phyloP scores from a whole-genome alignment of 2,329 filamentous ascomycete genomes.

The Pseudonectria buxi region DNA sequence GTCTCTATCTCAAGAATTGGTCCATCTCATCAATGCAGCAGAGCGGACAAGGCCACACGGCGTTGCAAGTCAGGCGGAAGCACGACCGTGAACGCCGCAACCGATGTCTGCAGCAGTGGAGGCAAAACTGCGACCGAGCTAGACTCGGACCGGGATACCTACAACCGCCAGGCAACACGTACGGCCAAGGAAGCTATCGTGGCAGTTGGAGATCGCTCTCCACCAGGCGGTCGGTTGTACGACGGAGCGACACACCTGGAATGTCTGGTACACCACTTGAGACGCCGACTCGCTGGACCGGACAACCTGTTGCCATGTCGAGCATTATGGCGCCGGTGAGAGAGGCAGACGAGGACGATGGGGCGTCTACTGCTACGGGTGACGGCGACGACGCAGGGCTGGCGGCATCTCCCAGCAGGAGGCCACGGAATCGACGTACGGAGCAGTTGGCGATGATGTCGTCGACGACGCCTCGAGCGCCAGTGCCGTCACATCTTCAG shows the following conservation, averaged over 20 bases:
- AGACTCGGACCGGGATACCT: slow-evolving; percentile 6
- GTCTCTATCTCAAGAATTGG: slow-evolving; percentile 29
- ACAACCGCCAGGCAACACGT: slow-evolving; percentile 8
- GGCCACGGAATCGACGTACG: slow-evolving; percentile 13
- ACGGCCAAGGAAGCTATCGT: slow-evolving; percentile 12
- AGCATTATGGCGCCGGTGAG: slow-evolving; percentile 25
- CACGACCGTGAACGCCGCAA: slow-evolving; percentile 26
- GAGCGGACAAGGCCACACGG: slow-evolving; percentile 32
- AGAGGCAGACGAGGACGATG: slow-evolving; percentile 25
- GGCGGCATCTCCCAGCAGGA: slow-evolving; percentile 14
- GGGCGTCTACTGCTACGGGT: slow-evolving; percentile 13
- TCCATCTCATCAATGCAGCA: slow-evolving; percentile 31
- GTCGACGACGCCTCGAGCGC: slow-evolving; percentile 37
- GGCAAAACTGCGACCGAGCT: slow-evolving; percentile 11
- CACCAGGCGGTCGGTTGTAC: slow-evolving; percentile 16
- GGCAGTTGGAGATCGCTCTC: slow-evolving; percentile 21
- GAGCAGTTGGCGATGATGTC: slow-evolving; percentile 20
- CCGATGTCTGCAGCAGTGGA: slow-evolving; percentile 27
- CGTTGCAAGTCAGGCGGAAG: slow-evolving; percentile 25
- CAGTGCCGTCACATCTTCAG: slow-evolving; percentile 38
- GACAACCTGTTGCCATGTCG: slow-evolving; percentile 32
- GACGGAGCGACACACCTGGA: slow-evolving; percentile 16
- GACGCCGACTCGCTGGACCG: slow-evolving; percentile 43
- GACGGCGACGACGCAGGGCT: slow-evolving; percentile 18
- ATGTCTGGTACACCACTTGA: slow-evolving; percentile 21